phyloP scores from a whole-genome alignment of 2,329 filamentous ascomycete species.

The Xylariomycetidae sp. region DNA sequence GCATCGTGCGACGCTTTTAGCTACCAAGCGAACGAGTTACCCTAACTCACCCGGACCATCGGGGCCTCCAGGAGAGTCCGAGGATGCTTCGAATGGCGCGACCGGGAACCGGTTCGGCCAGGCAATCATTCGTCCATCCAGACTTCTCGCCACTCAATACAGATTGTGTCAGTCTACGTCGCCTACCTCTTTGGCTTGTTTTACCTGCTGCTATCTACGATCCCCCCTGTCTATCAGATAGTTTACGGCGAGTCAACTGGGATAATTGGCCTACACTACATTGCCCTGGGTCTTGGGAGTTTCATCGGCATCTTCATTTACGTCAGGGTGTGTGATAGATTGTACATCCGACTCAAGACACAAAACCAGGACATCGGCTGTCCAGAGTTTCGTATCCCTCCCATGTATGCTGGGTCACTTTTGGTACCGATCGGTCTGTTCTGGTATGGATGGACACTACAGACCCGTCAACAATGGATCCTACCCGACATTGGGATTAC shows the following conservation, averaged over 20 bases:
- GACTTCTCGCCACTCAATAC: slow-evolving; percentile 44
- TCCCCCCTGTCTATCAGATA: slow-evolving; percentile 24
- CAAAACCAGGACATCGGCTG: slow-evolving; percentile 28
- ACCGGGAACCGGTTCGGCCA: too few species aligned
- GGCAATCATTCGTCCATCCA: slow-evolving; percentile 43
- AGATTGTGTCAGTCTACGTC: slow-evolving; percentile 41
- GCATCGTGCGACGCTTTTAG: too few species aligned
- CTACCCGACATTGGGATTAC: slow-evolving; percentile 33
- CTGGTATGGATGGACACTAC: slow-evolving; percentile 35
- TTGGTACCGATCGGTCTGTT: slow-evolving; percentile 34
- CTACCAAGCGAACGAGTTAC: too few species aligned
- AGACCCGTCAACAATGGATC: slow-evolving; percentile 34
- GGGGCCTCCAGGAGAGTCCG: too few species aligned
- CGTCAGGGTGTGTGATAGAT: slow-evolving; percentile 36
- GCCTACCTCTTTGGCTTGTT: slow-evolving; percentile 46
- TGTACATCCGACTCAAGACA: slow-evolving; percentile 34
- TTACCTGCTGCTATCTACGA: slow-evolving; percentile 42
- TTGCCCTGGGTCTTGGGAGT: slow-evolving; percentile 22
- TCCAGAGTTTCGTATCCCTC: slow-evolving; percentile 34
- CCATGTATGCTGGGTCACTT: slow-evolving; percentile 29
- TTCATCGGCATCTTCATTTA: slow-evolving; percentile 29
- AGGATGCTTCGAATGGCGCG: too few species aligned
- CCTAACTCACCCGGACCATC: too few species aligned
- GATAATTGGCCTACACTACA: slow-evolving; percentile 25
- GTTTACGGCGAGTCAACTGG: slow-evolving; percentile 21